Evolutionary conservation across 148 eudicot genomes (phyloP), one percentile per base, ranked within the genome.

Genomic region (Suaeda aralocaspica): DNA sequence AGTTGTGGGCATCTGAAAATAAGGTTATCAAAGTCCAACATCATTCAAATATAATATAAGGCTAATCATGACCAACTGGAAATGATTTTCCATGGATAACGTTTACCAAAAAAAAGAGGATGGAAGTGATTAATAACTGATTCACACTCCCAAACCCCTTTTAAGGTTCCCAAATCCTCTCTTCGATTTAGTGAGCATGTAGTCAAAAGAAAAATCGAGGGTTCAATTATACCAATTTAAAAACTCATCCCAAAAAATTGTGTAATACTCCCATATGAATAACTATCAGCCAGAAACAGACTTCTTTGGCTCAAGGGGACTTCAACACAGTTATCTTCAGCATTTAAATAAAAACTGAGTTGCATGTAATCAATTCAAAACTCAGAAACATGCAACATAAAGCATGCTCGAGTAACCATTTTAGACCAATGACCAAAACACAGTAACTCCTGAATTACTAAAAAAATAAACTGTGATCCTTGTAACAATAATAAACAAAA

Each of bases 1-100:
- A 94, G 91, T 41, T 88, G 91, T 13, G 91, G 96, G 79, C 91
- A 94, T 83, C 98, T 94, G 82, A 48, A 42, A 67, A 31, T 22
- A 64, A 64, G 62, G 46, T 36, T 14, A 45, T n/a, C 44, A 59
- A 51, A 65, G 44, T 65, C 31, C 51, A 18, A 64, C 25, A 56
- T 50, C 34, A 72, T 42, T 29, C 46, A 10, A 28, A 36, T 2
- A 21, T n/a, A 36, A 36, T 62, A 16, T 52, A 10, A n/a, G 4
- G 18, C 16, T 6, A 18, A 9, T 5, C 61, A 12, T 60, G 8
- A 22, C 7, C 42, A 62, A 24, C n/a, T 36, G 12, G 11, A 39
- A 1, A 3, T 34, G 0, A 8, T 12, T 21, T 36, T 10, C 28
- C 16, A 13, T 49, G 19, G 52, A 49, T 3, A 36, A 36, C 41